Base-by-base conservation (phyloP, 2,329 filamentous ascomycete genomes). In the Phyllosticta ampelicida region DNA sequence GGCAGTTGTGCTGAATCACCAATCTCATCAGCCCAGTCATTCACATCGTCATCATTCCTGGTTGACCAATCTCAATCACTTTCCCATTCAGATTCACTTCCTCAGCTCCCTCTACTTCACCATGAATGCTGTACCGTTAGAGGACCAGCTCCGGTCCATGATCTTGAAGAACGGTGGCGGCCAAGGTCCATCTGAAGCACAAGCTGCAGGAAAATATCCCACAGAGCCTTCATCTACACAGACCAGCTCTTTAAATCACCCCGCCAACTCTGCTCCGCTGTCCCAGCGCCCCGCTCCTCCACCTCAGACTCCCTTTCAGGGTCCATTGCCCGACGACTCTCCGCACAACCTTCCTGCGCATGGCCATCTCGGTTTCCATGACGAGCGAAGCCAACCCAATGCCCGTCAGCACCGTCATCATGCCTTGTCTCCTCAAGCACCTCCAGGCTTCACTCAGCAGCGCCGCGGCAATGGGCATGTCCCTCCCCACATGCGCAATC, bases 101-200 rank as follows among this genome's bases (percentile, higher is more conserved):
- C n/a, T n/a, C 13, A 44, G n/a, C 36, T 36, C 9, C 30, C 30
- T 30, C 28, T 16, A 44, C 49, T 26, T 21, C 21, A 26, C 18
- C 53, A 60, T 53, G 54, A 59, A 53, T 23, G n/a, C 29, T 13
- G 13, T 48, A n/a, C 53, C 57, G 13, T 71, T 85, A 8, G 84
- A 87, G 65, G 75, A 80, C 54, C 80, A 78, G 56, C 71, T 87
- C 48, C 79, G 82, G 51, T 76, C 73, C 60, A 78, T 87, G 68
- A 85, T 85, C 28, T 73, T 87, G 54, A 77, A 74, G 61, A 81
- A 82, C 19, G 44, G 28, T 23, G n/a, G 18, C 16, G 36, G 36
- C 36, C 36, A n/a, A 44, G 36, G n/a, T 44, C 13, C 36, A n/a
- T 16, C 36, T n/a, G 13, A 44, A 44, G n/a, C 36, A 44, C 13